These are phyloP conservation scores for Calonectria pteridis DNA, from an alignment of 2,329 filamentous ascomycete genomes.

Conservation along the genomic window DNA sequence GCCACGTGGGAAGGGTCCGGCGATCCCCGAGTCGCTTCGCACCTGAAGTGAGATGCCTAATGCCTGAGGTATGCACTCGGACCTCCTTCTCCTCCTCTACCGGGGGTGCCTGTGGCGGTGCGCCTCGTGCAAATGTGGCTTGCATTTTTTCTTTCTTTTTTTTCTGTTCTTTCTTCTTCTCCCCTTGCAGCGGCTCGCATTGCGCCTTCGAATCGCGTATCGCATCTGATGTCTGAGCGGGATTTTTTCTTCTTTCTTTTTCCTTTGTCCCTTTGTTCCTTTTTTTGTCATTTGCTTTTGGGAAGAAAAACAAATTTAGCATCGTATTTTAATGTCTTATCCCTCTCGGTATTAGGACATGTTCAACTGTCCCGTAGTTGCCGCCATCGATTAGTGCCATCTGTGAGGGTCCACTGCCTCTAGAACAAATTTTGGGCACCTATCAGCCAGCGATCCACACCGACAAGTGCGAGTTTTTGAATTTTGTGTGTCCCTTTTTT, in stretches of 20 bases:
- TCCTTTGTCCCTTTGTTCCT: neutral
- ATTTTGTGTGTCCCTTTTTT: neutral
- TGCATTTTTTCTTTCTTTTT: neutral
- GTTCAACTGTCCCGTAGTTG: neutral
- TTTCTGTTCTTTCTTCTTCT: neutral
- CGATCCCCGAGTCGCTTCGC: slow-evolving; percentile 21
- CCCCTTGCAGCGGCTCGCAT: neutral
- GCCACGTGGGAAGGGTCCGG: slow-evolving; percentile 26
- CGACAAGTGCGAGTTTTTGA: slow-evolving; percentile 11
- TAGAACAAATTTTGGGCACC: neutral
- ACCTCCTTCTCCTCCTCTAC: neutral
- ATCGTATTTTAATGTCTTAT: neutral
- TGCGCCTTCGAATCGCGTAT: neutral
- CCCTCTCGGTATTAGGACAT: neutral
- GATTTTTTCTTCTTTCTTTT: neutral
- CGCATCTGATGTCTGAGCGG: neutral
- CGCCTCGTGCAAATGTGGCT: slow-evolving; percentile 1
- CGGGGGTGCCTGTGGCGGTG: neutral
- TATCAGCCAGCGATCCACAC: neutral
- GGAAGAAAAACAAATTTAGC: neutral
- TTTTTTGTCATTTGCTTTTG: neutral
- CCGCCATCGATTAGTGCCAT: slow-evolving; percentile 11
- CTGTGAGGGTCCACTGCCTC: slow-evolving; percentile 6
- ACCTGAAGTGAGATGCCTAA: neutral
- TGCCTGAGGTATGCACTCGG: slow-evolving; percentile 10